Conservation (phyloP, 2,329 filamentous ascomycete species). For the Fusarium circinatum region DNA sequence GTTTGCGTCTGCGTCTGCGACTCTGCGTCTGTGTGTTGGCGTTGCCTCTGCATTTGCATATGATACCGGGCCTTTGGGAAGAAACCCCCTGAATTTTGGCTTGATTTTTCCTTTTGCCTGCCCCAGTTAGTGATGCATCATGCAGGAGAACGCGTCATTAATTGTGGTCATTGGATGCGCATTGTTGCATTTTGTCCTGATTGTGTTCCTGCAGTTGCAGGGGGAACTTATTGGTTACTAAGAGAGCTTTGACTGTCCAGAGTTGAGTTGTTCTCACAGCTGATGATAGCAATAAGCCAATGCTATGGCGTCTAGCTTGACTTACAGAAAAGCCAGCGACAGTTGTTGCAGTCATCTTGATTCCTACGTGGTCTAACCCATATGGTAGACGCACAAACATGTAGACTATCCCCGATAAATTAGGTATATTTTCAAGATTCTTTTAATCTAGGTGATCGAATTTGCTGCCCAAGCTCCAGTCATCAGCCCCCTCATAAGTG, state of each 20-base stretch:
- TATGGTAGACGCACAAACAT: neutral
- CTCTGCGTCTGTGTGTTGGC: slow-evolving; percentile 14
- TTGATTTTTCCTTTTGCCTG: slow-evolving; percentile 5
- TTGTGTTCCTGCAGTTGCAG: slow-evolving; percentile 4
- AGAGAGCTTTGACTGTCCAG: neutral
- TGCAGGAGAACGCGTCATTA: slow-evolving; percentile 40
- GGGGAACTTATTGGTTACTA: neutral
- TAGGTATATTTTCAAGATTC: neutral
- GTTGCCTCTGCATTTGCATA: slow-evolving; percentile 23
- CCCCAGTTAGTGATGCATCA: slow-evolving; percentile 31
- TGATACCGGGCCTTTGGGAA: slow-evolving; percentile 29
- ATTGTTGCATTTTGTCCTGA: slow-evolving; percentile 6
- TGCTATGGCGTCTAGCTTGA: neutral
- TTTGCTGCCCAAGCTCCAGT: neutral
- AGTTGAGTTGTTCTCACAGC: neutral
- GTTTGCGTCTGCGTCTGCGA: neutral
- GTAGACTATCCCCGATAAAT: neutral
- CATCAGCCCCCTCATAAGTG: slow-evolving; percentile 23
- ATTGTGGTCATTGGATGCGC: slow-evolving; percentile 8
- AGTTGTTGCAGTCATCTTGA: neutral
- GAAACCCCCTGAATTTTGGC: slow-evolving; percentile 8
- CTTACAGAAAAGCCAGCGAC: neutral
- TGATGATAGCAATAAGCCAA: neutral
- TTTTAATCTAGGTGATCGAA: slow-evolving; percentile 1
- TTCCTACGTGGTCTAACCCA: neutral